phyloP scores from a whole-genome alignment of 768 basidiomycete species.

The Hortiboletus flavorubellus region DNA sequence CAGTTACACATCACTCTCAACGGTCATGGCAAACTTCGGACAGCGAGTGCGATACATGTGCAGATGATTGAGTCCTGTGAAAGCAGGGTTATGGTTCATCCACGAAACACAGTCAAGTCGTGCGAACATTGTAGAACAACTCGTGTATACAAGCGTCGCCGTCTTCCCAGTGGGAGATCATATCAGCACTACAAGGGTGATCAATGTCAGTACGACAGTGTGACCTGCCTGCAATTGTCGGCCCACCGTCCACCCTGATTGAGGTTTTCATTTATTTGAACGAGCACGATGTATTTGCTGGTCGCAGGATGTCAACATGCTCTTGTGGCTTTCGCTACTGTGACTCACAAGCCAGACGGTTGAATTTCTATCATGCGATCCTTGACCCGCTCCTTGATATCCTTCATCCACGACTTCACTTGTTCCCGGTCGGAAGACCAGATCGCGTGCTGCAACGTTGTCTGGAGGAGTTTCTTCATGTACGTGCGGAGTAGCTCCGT shows the following conservation, averaged over 20 bases:
- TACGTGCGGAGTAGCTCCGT: conserved; percentile 69
- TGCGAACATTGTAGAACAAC: conserved; percentile 71
- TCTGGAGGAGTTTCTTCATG: conserved; percentile 76
- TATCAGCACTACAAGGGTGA: conserved; percentile 55
- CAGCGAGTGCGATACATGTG: conserved; percentile 60
- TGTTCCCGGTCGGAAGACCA: conserved; percentile 74
- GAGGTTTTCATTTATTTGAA: conserved; percentile 80
- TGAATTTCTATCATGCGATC: conserved; percentile 84
- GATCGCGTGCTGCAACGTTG: conserved; percentile 57
- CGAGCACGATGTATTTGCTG: conserved; percentile 86
- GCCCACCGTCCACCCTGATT: conserved; percentile 82
- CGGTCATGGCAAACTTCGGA: conserved; percentile 42
- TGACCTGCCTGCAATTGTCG: background rate
- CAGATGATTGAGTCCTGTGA: conserved; percentile 68
- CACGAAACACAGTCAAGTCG: conserved; percentile 4
- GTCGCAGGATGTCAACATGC: conserved; percentile 16
- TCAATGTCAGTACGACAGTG: conserved; percentile 6
- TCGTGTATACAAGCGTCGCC: conserved; percentile 75
- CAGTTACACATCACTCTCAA: conserved; percentile 18
- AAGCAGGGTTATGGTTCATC: conserved; percentile 9
- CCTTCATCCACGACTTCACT: conserved; percentile 74
- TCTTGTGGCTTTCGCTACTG: background rate
- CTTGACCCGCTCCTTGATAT: conserved; percentile 81
- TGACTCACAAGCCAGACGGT: conserved; percentile 74
- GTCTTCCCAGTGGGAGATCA: conserved; percentile 88